Evolutionary conservation across 495 filamentous ascomycete genomes (phyloP), one percentile per base, ranked within the genome.

Genomic region (Tuber aestivum): DNA sequence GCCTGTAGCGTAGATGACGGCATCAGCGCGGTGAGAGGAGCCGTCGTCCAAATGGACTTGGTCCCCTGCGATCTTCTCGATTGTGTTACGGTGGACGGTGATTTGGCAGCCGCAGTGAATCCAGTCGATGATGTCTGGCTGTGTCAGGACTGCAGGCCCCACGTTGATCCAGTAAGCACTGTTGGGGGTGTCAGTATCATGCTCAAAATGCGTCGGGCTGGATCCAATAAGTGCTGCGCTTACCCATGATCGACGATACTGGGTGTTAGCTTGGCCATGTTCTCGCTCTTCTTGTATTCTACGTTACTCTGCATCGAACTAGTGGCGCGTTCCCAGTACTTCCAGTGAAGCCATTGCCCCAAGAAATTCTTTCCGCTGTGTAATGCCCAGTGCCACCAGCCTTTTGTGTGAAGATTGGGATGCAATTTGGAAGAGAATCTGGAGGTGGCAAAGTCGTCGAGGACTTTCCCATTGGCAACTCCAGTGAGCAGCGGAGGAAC

Each of bases 401-500:
- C 71, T 21, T 77, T 27, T 4, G 38, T 41, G 69, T 74, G 72
- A n/a, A 78, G 35, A 50, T 21, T 78, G 27, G 73, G 76, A 7
- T 80, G 76, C 35, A 38, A 75, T 38, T 70, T 76, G 9, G 77
- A 71, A 1, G 41, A 48, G 21, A 72, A 76, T 41, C 71, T 45
- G 3, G 77, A 76, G 27, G 41, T 44, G n/a, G 76, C 18, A 41
- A 79, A 70, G n/a, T 23, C 38, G 69, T 76, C 69, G 3, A 27
- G 42, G 69, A 48, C 84, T 8, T 84, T 65, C 20, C 78, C 78
- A 9, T 84, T 45, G 21, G 84, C 74, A 27, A 75, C 81, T 41
- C 82, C 78, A 10, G 83, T 79, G 70, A 83, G 73, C 12, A 83
- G 79, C 1, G 76, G 75, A 20, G 83, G 71, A 14, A 84, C 83